Percentiles rank a stretch among this genome's conserved stretches.
Evolutionary conservation across 2,329 filamentous ascomycete species (phyloP).

Genomic region (Dactylellina haptotyla): DNA sequence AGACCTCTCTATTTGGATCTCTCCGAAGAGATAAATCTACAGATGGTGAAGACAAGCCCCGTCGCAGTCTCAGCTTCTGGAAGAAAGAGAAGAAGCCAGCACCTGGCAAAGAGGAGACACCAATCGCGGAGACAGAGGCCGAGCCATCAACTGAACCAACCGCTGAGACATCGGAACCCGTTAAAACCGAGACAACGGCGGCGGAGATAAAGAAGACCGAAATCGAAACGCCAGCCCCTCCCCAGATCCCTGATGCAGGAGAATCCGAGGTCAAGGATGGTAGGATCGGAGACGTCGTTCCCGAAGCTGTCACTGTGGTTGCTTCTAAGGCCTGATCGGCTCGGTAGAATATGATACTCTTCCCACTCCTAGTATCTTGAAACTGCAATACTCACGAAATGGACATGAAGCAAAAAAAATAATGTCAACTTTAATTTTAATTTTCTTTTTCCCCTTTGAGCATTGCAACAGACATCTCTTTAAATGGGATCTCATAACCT

Average conservation of each 20-base stretch:
- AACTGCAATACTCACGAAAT: conserved; percentile 26
- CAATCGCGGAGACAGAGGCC: conserved; percentile 41
- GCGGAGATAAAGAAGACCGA: too few relatives aligned
- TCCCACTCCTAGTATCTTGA: not conserved
- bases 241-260: conserved; percentile 29
- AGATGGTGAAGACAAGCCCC: conserved; percentile 37
- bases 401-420: conserved; percentile 24
- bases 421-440: conserved; percentile 40
- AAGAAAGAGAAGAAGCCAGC: conserved; percentile 47
- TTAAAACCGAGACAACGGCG: conserved; percentile 22
- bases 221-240: conserved; percentile 22
- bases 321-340: too few relatives aligned
- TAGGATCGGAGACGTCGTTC: conserved; percentile 54
- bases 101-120: conserved; percentile 37
- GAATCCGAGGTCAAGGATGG: conserved; percentile 24
- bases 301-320: conserved; percentile 48
- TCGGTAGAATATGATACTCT: conserved; percentile 41
- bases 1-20: conserved; percentile 27
- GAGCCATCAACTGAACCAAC: conserved; percentile 31
- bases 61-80: conserved; percentile 37
- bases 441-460: conserved; percentile 30
- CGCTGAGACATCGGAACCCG: conserved; percentile 25
- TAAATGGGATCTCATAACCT: conserved; percentile 31
- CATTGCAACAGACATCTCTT: conserved; percentile 8
- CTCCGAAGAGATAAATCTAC: conserved; percentile 40